Conservation (phyloP, 2,329 filamentous ascomycete species). For the Aspergillus texensis region DNA sequence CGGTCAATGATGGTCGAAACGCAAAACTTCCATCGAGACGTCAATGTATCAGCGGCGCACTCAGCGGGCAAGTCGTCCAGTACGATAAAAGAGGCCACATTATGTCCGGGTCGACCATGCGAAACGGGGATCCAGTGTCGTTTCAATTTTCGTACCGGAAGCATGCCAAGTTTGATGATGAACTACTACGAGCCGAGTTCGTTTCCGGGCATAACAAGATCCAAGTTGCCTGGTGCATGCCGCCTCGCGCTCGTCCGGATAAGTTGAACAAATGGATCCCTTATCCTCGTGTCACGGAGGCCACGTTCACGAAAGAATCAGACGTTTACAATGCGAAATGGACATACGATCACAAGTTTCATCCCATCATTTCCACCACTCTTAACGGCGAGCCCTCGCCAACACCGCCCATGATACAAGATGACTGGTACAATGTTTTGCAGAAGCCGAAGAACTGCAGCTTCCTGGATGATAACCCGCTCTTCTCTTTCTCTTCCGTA, state of each 20-base stretch:
- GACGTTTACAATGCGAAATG: constrained; percentile 56
- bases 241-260: constrained; percentile 52
- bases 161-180: constrained; percentile 56
- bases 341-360: constrained; percentile 53
- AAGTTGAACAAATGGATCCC: constrained; percentile 59
- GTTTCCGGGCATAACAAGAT: constrained; percentile 56
- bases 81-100: constrained; percentile 59
- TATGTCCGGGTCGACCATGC: constrained; percentile 56
- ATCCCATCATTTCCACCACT: constrained; percentile 51
- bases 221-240: constrained; percentile 58
- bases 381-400: constrained; percentile 54
- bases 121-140: constrained; percentile 54
- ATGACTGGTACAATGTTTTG: constrained; percentile 48
- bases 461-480: constrained; percentile 56
- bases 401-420: constrained; percentile 57
- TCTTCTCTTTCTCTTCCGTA: constrained; percentile 50
- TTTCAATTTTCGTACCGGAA: constrained; percentile 61
- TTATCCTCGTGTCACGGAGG: constrained; percentile 57
- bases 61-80: constrained; percentile 50
- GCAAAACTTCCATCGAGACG: constrained; percentile 7
- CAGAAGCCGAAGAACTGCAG: constrained; percentile 46
- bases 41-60: constrained; percentile 27
- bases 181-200: constrained; percentile 59
- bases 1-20: constrained; percentile 24
- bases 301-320: constrained; percentile 56